Evolutionary conservation across 768 basidiomycete species (phyloP).

Genomic region (Lactarius sp.): DNA sequence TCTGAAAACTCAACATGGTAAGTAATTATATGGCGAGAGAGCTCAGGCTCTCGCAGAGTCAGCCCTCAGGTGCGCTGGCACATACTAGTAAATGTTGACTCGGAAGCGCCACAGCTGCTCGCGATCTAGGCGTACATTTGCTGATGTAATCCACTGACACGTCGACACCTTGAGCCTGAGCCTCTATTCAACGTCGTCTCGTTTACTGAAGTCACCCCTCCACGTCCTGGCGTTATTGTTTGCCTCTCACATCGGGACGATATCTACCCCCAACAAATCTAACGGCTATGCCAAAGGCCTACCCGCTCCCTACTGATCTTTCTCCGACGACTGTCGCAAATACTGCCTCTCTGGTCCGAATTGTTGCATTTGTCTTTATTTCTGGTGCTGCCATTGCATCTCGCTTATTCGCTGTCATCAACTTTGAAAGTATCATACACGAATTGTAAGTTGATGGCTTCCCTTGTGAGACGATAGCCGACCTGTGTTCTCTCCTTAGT

Average conservation of each 20-base stretch:
- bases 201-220: neutral
- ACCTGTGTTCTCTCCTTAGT: constrained; percentile 37
- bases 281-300: constrained; percentile 66
- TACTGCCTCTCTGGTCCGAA: constrained; percentile 85
- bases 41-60: no score
- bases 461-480: neutral
- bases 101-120: no score
- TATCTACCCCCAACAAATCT: neutral
- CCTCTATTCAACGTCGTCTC: no score
- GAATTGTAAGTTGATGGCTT: constrained; percentile 72
- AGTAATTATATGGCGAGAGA: no score
- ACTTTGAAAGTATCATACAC: constrained; percentile 99
- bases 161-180: neutral
- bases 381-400: constrained; percentile 94
- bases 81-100: no score
- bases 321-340: constrained; percentile 74
- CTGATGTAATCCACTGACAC: constrained; percentile 14
- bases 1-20: no score
- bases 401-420: constrained; percentile 93
- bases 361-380: constrained; percentile 85
- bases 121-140: neutral
- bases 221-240: neutral
- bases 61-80: no score
- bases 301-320: constrained; percentile 64
- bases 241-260: neutral